A percentile compares a stretch with the other conserved stretches of the same genome.
phyloP scores from a whole-genome alignment of 257 asterid genomes.

The Ilex aquifolium region DNA sequence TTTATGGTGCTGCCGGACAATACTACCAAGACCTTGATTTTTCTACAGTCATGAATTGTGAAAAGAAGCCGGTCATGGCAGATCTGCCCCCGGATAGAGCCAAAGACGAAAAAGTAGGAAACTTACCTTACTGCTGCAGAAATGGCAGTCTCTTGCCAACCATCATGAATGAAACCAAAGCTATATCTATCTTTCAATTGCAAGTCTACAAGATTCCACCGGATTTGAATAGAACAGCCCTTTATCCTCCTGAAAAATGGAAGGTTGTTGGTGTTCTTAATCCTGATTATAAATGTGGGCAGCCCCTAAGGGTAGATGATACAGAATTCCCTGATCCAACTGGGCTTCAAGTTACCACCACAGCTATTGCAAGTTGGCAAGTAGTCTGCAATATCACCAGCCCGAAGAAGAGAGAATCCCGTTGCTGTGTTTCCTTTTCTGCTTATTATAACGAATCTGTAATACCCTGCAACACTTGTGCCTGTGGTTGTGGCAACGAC shows the following conservation, averaged over 20 bases:
- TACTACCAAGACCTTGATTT: background rate
- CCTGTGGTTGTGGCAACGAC: background rate
- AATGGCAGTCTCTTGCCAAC: background rate
- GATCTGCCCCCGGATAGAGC: background rate
- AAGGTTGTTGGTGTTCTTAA: background rate
- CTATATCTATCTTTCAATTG: background rate
- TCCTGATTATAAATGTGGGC: background rate
- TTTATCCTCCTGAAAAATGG: background rate
- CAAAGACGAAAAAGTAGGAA: background rate
- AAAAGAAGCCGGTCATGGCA: background rate
- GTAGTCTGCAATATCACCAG: background rate
- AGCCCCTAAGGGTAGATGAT: background rate
- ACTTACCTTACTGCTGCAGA: background rate
- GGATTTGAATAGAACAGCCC: background rate
- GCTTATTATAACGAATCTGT: background rate
- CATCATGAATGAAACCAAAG: background rate
- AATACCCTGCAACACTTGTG: constrained; percentile 1
- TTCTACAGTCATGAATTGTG: background rate
- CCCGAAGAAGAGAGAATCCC: background rate
- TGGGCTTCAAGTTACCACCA: background rate
- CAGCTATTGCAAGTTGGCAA: background rate
- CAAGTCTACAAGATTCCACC: background rate
- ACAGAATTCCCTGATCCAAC: constrained; percentile 1
- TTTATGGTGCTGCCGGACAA: background rate
- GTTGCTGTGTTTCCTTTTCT: background rate